Conservation (phyloP, 2,329 filamentous ascomycete genomes). For the Stemphylium beticola region DNA sequence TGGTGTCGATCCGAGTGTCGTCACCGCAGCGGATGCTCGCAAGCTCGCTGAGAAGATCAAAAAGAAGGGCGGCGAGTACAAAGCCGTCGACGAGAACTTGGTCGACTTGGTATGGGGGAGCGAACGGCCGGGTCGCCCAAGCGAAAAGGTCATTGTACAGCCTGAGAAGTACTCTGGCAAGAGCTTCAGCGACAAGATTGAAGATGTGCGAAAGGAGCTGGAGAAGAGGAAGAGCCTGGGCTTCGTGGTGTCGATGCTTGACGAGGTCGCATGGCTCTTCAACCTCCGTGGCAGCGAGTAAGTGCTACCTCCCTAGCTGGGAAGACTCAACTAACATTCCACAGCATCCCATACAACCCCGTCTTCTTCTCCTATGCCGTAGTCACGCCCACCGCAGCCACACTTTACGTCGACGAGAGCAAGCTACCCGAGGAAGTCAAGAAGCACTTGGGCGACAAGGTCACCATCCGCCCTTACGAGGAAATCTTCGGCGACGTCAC, state of each 20-base stretch:
- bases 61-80: conserved; percentile 81
- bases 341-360: conserved; percentile 89
- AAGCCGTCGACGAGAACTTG: conserved; percentile 79
- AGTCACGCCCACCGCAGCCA: conserved; percentile 76
- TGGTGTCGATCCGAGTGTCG: conserved; percentile 86
- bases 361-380: conserved; percentile 98
- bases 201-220: conserved; percentile 86
- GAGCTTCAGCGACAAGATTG: conserved; percentile 79
- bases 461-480: conserved; percentile 81
- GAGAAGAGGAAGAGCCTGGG: conserved; percentile 87
- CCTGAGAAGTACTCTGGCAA: conserved; percentile 79
- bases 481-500: conserved; percentile 80
- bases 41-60: conserved; percentile 86
- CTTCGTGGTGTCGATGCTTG: conserved; percentile 91
- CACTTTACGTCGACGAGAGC: conserved; percentile 80
- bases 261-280: conserved; percentile 98
- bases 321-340: conserved; percentile 11
- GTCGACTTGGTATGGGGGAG: conserved; percentile 89
- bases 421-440: conserved; percentile 75
- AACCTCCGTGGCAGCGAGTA: conserved; percentile 90
- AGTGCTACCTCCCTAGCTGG: conserved; percentile 21
- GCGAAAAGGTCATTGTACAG: conserved; percentile 76
- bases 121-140: conserved; percentile 74
- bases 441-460: conserved; percentile 71
- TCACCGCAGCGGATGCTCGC: conserved; percentile 74